Evolutionary conservation across 2,329 filamentous ascomycete species (phyloP).

Genomic region (Ilyonectria sp.): DNA sequence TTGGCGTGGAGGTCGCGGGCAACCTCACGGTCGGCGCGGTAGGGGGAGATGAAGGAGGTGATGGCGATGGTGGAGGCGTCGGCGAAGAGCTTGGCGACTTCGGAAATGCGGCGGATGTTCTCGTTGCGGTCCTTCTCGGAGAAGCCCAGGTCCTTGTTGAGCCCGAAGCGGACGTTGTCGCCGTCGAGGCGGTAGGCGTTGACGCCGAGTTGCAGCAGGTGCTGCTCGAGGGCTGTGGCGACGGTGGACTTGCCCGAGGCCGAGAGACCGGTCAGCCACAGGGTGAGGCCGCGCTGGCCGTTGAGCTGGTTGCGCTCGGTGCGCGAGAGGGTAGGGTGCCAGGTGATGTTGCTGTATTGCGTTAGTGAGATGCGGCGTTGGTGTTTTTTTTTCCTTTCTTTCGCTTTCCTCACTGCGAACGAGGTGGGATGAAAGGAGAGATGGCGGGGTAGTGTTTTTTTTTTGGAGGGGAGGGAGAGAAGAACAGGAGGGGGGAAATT

Average conservation of each 20-base stretch:
- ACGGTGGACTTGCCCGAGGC: conserved; percentile 98
- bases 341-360: conserved; percentile 84
- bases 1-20: conserved; percentile 85
- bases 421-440: conserved; percentile 10
- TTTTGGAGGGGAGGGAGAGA: conserved; percentile 13
- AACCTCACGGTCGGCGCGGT: conserved; percentile 86
- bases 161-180: conserved; percentile 97
- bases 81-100: conserved; percentile 97
- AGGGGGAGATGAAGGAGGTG: conserved; percentile 97
- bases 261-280: conserved; percentile 98
- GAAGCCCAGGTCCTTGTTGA: conserved; percentile 98
- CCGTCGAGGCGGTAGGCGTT: conserved; percentile 95
- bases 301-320: conserved; percentile 81
- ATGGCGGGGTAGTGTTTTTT: conserved; percentile 33
- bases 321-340: conserved; percentile 87
- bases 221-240: conserved; percentile 95
- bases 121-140: conserved; percentile 93
- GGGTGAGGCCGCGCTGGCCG: conserved; percentile 90
- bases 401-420: conserved; percentile 12
- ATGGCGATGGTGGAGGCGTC: conserved; percentile 90
- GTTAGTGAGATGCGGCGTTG: conserved; percentile 24
- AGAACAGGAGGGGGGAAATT: not conserved
- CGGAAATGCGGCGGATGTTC: conserved; percentile 96
- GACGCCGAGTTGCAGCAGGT: conserved; percentile 88
- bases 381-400: conserved; percentile 1